A percentile compares a stretch with the other conserved stretches of the same genome.
Evolutionary conservation across 2,329 filamentous ascomycete species (phyloP).

Genomic region (Fusarium concolor): DNA sequence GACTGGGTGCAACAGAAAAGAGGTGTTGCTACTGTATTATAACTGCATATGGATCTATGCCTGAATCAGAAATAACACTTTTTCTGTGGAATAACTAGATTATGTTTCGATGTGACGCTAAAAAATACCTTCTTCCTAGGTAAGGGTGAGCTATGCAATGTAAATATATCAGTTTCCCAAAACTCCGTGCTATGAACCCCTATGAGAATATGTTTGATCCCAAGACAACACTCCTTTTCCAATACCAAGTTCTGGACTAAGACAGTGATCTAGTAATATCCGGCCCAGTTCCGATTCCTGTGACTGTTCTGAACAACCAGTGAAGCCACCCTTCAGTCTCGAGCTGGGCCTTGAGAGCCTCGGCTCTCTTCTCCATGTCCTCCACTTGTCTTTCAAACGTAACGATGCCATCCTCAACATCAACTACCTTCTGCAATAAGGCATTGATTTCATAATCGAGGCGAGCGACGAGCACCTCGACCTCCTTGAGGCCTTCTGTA

Average conservation of each 20-base stretch:
- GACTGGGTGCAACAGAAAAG: slow-evolving; percentile 10
- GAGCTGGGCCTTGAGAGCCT: slow-evolving; percentile 71
- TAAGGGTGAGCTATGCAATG: slow-evolving; percentile 14
- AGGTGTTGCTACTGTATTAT: slow-evolving; percentile 43
- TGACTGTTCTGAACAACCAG: slow-evolving; percentile 72
- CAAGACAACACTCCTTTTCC: slow-evolving; percentile 8
- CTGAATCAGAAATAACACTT: slow-evolving; percentile 36
- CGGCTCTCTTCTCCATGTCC: slow-evolving; percentile 74
- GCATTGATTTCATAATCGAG: slow-evolving; percentile 91
- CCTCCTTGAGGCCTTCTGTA: slow-evolving; percentile 78
- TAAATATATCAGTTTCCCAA: slow-evolving; percentile 14
- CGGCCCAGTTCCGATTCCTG: slow-evolving; percentile 69
- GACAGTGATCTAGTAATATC: slow-evolving; percentile 58
- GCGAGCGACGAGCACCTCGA: slow-evolving; percentile 84
- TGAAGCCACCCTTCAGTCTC: slow-evolving; percentile 73
- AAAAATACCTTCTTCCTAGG: slow-evolving; percentile 10
- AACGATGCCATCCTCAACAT: slow-evolving; percentile 84
- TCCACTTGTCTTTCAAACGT: slow-evolving; percentile 84
- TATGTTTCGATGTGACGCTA: slow-evolving; percentile 20
- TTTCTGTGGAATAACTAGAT: slow-evolving; percentile 24
- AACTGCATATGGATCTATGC: slow-evolving; percentile 41
- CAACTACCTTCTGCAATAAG: slow-evolving; percentile 82
- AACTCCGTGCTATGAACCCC: slow-evolving; percentile 33
- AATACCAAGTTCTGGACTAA: slow-evolving; percentile 24
- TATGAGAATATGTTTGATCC: slow-evolving; percentile 1